These are phyloP conservation scores for Euphorbia celastroides DNA, from an alignment of 441 rosid species.

Conservation along the genomic window DNA sequence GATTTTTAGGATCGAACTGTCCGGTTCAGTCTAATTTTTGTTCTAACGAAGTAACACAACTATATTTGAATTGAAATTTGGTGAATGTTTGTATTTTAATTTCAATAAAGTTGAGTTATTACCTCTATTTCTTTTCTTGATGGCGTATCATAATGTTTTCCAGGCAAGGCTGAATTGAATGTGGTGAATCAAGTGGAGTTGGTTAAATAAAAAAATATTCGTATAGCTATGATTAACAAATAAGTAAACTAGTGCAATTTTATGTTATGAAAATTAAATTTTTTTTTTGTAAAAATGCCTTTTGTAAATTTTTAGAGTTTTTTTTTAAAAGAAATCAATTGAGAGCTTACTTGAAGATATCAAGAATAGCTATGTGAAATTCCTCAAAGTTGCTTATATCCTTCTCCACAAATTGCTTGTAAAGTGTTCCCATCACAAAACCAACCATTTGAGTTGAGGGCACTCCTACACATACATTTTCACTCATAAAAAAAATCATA, in stretches of 20 bases:
- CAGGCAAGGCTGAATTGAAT: conserved; percentile 81
- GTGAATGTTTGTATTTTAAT: no score
- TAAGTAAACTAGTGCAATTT: not conserved
- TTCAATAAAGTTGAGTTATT: no score
- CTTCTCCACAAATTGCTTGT: conserved; percentile 45
- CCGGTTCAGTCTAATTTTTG: no score
- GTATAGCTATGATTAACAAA: not conserved
- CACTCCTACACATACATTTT: not conserved
- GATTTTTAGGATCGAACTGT: no score
- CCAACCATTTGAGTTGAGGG: conserved; percentile 49
- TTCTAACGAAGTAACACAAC: no score
- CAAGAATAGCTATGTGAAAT: conserved; percentile 69
- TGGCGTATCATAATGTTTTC: conserved; percentile 75
- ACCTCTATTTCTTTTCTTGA: conserved; percentile 49
- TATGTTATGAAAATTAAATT: not conserved
- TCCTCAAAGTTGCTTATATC: conserved; percentile 47
- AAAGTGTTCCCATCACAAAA: conserved; percentile 50
- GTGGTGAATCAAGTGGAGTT: conserved; percentile 32
- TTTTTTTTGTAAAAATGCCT: no score
- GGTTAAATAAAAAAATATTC: not conserved
- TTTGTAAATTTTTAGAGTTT: not conserved
- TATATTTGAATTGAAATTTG: no score
- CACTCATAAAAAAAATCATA: no score
- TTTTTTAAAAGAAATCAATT: not conserved
- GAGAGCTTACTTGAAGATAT: conserved; percentile 56